Base-by-base conservation (phyloP, 169 alveolate genomes). In the Eimeria tenella region DNA sequence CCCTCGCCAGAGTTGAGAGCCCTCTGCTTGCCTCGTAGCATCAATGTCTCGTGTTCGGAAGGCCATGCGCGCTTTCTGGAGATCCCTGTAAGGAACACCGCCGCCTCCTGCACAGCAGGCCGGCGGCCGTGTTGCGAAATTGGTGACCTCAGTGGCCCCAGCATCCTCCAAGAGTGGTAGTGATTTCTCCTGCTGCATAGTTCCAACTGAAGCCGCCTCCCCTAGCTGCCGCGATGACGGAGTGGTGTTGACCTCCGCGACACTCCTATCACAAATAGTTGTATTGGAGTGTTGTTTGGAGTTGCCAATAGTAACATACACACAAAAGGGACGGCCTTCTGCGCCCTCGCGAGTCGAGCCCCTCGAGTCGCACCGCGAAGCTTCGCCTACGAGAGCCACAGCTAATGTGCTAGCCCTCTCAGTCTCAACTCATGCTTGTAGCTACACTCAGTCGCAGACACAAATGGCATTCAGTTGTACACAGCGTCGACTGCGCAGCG, bases 21-120 rank as follows among this genome's bases (percentile, higher is more conserved):
- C 58, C 7, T 15, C 53, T n/a, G 9, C 86, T 68, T 91, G 82
- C 95, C 95, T 68, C 6, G 95, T 79, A 21, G 95, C 95, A 17
- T 91, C 92, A 42, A 91, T 73, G 65, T 91, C 95, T 65, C 91
- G 9, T n/a, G 79, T 31, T 21, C 50, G 49, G 77, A 58, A 91
- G 56, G 95, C 95, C 3, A 77, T 56, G 4, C 95, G 82, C 63
- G 95, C 95, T 68, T 91, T 91, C 52, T 91, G 63, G 55, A 91
- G 86, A 42, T 91, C 95, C 79, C 95, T 91, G 86, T 74, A 81
- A n/a, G 79, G 87, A 58, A 79, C 82, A 17, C 65, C 17, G 9
- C 95, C 91, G 4, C 95, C 91, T 13, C 75, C 75, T n/a, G 23
- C 68, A 50, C 86, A 55, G 11, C 94, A 23, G 0, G 73, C 19